These are phyloP conservation scores for Phaeosphaeriaceae sp. DNA, from an alignment of 2,329 filamentous ascomycete genomes.

Conservation along the genomic window DNA sequence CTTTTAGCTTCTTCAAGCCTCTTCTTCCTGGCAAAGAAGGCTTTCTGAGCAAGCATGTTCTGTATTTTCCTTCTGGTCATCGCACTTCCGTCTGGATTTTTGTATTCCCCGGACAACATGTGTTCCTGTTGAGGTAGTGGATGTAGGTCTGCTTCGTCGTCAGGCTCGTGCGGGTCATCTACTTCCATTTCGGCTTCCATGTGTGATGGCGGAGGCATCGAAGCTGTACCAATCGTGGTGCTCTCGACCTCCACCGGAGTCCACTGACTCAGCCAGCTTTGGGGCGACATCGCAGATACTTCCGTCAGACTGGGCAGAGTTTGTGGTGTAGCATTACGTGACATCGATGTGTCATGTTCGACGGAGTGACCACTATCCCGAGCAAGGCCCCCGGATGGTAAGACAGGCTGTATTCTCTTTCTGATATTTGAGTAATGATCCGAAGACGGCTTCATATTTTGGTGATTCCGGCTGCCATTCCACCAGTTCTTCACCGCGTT, in stretches of 20 bases:
- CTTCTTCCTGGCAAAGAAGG: slow-evolving; percentile 1
- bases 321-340: background rate
- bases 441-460: no score
- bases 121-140: background rate
- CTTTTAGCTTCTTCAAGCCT: background rate
- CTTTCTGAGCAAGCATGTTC: background rate
- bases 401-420: background rate
- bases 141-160: background rate
- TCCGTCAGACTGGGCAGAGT: background rate
- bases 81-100: background rate
- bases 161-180: background rate
- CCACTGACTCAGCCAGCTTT: background rate
- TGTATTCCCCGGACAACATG: background rate
- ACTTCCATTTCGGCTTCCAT: background rate
- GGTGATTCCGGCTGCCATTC: slow-evolving; percentile 93
- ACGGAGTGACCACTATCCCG: background rate
- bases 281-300: background rate
- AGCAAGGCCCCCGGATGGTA: background rate
- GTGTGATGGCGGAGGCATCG: background rate
- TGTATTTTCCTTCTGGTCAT: background rate
- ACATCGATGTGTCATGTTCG: background rate
- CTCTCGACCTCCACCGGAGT: background rate
- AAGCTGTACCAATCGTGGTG: background rate
- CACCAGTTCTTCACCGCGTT: slow-evolving; percentile 98
- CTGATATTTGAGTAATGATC: no score